Evolutionary conservation across 441 rosid genomes (phyloP).

Genomic region (Mallotus repandus): DNA sequence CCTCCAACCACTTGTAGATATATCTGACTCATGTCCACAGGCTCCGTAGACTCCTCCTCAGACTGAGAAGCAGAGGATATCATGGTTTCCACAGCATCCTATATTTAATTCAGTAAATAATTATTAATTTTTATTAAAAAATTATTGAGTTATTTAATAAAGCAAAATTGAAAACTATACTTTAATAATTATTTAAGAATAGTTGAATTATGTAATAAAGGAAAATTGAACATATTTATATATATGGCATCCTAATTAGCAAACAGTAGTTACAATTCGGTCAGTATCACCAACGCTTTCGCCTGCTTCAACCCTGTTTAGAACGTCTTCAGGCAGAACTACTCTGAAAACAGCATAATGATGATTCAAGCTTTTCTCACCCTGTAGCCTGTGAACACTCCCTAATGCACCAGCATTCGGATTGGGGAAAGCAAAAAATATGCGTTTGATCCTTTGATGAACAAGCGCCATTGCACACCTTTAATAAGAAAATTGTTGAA

Average conservation of each 20-base stretch:
- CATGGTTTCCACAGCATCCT: too few relatives aligned
- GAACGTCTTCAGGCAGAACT: slow-evolving; percentile 38
- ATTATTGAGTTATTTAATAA: too few relatives aligned
- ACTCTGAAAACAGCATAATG: slow-evolving; percentile 92
- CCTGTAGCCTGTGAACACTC: slow-evolving; percentile 77
- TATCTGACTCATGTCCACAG: too few relatives aligned
- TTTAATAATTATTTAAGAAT: too few relatives aligned
- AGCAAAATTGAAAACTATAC: too few relatives aligned
- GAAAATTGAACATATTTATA: too few relatives aligned
- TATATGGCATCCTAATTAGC: neutral
- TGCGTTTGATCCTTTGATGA: slow-evolving; percentile 84
- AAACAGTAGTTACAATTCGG: neutral
- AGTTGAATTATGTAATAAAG: too few relatives aligned
- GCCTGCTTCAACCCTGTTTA: slow-evolving; percentile 1
- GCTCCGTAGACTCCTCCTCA: too few relatives aligned
- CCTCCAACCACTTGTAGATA: too few relatives aligned
- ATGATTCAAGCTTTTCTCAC: slow-evolving; percentile 92
- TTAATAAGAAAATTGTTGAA: slow-evolving; percentile 14
- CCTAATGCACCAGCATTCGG: slow-evolving; percentile 66
- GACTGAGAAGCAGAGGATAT: too few relatives aligned
- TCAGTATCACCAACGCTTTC: slow-evolving; percentile 2
- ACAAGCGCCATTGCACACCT: slow-evolving; percentile 99
- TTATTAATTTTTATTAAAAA: too few relatives aligned
- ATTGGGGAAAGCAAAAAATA: slow-evolving; percentile 77
- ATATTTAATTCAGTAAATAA: too few relatives aligned